phyloP scores from a whole-genome alignment of 2,329 filamentous ascomycete species.

The Trichoderma guizhouense region DNA sequence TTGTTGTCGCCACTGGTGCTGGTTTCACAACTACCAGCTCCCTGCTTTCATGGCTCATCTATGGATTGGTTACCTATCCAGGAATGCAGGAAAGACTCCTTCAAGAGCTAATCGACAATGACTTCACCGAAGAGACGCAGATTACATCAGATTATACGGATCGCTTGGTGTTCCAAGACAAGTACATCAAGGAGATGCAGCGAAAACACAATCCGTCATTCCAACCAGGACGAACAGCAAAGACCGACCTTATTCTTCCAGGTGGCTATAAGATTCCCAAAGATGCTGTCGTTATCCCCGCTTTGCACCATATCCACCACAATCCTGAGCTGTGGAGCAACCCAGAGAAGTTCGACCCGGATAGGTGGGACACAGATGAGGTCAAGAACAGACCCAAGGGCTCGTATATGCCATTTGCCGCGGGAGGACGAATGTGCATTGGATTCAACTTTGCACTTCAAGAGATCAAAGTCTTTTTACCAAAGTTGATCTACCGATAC shows the following conservation, averaged over 20 bases:
- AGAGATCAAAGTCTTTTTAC: conserved; percentile 58
- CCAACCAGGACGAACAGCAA: conserved; percentile 57
- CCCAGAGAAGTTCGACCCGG: conserved; percentile 55
- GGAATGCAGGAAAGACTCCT: conserved; percentile 56
- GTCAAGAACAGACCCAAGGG: conserved; percentile 51
- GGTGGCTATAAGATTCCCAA: conserved; percentile 56
- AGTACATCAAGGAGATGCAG: conserved; percentile 60
- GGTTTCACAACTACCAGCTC: conserved; percentile 60
- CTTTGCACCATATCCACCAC: conserved; percentile 50
- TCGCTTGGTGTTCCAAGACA: conserved; percentile 51
- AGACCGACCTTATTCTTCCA: conserved; percentile 53
- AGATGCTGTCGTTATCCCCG: conserved; percentile 51
- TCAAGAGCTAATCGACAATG: conserved; percentile 54
- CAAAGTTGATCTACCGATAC: conserved; percentile 58
- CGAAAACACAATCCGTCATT: conserved; percentile 59
- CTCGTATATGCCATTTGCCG: conserved; percentile 57
- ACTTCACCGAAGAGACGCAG: conserved; percentile 40
- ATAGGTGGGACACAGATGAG: conserved; percentile 52
- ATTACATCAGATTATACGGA: conserved; percentile 47
- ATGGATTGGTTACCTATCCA: conserved; percentile 49
- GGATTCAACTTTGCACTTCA: conserved; percentile 63
- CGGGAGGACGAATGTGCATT: conserved; percentile 56
- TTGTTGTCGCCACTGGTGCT: conserved; percentile 53
- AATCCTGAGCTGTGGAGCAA: conserved; percentile 57
- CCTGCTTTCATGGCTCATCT: conserved; percentile 57